Conservation (phyloP, 306 rosid genomes). For the Spatholobus suberectus region DNA sequence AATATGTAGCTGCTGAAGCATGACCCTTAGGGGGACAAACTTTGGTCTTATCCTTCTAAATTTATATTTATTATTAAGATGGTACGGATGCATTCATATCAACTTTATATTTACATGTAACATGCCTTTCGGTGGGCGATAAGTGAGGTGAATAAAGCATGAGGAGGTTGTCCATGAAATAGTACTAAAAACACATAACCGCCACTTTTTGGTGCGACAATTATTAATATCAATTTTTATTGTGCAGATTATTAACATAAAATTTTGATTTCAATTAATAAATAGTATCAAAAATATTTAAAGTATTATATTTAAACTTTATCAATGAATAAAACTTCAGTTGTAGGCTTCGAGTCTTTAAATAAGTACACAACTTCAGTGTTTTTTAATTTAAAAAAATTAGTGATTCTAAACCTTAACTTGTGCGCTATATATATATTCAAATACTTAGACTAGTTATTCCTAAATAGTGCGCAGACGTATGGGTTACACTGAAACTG, state of each 20-base stretch:
- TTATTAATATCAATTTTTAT: too few relatives aligned
- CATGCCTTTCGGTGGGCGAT: not conserved
- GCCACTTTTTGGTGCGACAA: too few relatives aligned
- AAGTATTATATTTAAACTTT: too few relatives aligned
- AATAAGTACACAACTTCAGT: too few relatives aligned
- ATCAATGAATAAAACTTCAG: not conserved
- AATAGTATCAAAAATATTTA: too few relatives aligned
- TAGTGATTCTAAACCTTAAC: too few relatives aligned
- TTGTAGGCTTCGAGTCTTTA: too few relatives aligned
- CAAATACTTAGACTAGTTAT: too few relatives aligned
- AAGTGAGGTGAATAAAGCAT: not conserved
- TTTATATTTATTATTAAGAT: not conserved
- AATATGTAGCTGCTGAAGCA: not conserved
- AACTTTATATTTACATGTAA: not conserved
- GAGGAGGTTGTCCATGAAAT: not conserved
- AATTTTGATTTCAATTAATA: not conserved
- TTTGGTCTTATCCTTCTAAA: not conserved
- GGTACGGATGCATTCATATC: not conserved
- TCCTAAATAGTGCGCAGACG: too few relatives aligned
- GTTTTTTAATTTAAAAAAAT: too few relatives aligned
- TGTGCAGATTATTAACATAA: not conserved
- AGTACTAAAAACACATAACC: not conserved
- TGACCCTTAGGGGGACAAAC: not conserved
- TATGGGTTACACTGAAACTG: not conserved
- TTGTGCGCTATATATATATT: too few relatives aligned